These are phyloP conservation scores for Vaccinium darrowii DNA, from an alignment of 148 eudicot genomes.

Conservation along the genomic window DNA sequence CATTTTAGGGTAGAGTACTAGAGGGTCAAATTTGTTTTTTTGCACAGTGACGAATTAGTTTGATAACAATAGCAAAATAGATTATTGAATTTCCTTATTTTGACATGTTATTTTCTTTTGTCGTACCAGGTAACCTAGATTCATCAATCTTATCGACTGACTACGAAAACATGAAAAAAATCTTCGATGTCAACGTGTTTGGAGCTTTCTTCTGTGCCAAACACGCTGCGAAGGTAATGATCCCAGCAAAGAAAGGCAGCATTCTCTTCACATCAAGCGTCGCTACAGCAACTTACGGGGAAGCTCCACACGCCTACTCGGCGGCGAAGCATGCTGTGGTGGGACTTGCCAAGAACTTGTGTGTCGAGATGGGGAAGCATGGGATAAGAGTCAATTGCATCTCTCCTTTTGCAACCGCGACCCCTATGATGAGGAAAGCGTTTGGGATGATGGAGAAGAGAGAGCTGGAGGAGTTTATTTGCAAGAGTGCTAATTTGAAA, in stretches of 20 bases:
- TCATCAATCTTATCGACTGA: neutral
- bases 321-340: constrained; percentile 18
- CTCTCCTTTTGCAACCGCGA: constrained; percentile 24
- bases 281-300: neutral
- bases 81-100: no score
- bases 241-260: constrained; percentile 25
- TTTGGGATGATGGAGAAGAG: neutral
- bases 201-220: constrained; percentile 21
- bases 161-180: constrained; percentile 10
- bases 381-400: constrained; percentile 47
- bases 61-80: no score
- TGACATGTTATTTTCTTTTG: neutral
- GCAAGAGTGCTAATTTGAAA: constrained; percentile 22
- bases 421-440: constrained; percentile 16
- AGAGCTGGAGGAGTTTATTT: constrained; percentile 1
- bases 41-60: no score
- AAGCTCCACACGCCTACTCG: neutral
- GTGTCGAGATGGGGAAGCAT: constrained; percentile 37
- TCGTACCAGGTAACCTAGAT: neutral
- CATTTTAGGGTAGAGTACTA: no score
- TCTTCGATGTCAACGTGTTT: constrained; percentile 19
- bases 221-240: constrained; percentile 30
- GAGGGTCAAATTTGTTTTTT: neutral
- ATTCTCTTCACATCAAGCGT: constrained; percentile 24
- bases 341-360: constrained; percentile 19